phyloP scores from a whole-genome alignment of 164 flowering plant species.

The Sextonia rubra region DNA sequence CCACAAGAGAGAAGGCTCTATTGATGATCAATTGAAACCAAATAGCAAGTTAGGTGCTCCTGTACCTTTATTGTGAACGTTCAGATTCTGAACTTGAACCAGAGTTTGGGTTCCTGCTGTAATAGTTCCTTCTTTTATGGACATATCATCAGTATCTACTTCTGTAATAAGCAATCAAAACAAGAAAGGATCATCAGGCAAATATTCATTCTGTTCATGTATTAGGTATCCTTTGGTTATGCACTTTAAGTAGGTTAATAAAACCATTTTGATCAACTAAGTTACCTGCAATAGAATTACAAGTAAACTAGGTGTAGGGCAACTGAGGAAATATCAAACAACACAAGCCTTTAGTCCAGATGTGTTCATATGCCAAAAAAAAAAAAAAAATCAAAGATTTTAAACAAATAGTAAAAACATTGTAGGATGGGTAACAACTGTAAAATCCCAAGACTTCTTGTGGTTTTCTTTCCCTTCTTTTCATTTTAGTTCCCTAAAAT shows the following conservation, averaged over 20 bases:
- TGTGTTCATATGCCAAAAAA: not conserved
- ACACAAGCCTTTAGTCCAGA: not conserved
- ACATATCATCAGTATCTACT: not conserved
- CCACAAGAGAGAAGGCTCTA: not conserved
- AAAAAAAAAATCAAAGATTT: not conserved
- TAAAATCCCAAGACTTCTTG: not conserved
- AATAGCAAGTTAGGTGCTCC: not conserved
- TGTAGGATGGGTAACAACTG: no score
- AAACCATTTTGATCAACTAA: not conserved
- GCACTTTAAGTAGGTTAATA: not conserved
- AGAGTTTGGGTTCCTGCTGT: constrained; percentile 22
- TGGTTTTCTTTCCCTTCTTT: not conserved
- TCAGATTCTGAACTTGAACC: constrained; percentile 34
- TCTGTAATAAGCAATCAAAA: not conserved
- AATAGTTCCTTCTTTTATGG: constrained; percentile 16
- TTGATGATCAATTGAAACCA: not conserved
- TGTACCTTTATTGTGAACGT: constrained; percentile 26
- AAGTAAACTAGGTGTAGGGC: no score
- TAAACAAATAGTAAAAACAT: no score
- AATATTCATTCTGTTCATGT: not conserved
- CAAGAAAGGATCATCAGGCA: not conserved
- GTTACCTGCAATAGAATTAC: not conserved
- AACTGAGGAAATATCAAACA: no score
- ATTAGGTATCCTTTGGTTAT: not conserved
- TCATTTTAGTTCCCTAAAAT: no score